phyloP scores from a whole-genome alignment of 805 yeast species.

The Yarrowia alimentaria region DNA sequence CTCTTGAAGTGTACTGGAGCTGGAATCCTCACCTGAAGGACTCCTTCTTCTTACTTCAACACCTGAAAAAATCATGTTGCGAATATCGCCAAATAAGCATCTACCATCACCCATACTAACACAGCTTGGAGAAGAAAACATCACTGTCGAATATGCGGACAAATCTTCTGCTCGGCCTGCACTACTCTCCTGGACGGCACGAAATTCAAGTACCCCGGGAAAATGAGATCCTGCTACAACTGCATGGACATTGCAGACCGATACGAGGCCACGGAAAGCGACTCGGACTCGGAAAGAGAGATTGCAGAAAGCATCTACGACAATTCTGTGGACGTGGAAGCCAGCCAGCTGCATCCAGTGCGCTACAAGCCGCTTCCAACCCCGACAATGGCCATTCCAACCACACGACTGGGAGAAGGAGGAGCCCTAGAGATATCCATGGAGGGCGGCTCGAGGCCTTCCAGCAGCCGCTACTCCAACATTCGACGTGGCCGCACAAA shows the following conservation, averaged over 20 bases:
- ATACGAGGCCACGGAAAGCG: constrained; percentile 45
- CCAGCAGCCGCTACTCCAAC: constrained; percentile 15
- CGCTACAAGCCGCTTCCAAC: constrained; percentile 48
- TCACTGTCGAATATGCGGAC: constrained; percentile 95
- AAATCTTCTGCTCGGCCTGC: constrained; percentile 84
- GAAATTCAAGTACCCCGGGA: constrained; percentile 61
- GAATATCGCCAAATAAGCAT: too few relatives aligned
- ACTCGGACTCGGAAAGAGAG: constrained; percentile 18
- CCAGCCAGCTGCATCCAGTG: constrained; percentile 16
- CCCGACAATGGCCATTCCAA: constrained; percentile 77
- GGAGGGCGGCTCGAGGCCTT: constrained; percentile 13
- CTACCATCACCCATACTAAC: too few relatives aligned
- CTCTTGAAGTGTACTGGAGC: too few relatives aligned
- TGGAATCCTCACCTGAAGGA: too few relatives aligned
- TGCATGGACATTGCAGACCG: constrained; percentile 63
- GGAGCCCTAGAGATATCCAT: constrained; percentile 74
- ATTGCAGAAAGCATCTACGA: constrained; percentile 21
- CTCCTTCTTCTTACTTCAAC: too few relatives aligned
- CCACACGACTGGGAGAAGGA: constrained; percentile 61
- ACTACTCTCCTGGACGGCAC: constrained; percentile 69
- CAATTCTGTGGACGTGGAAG: constrained; percentile 18
- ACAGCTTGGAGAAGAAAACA: constrained; percentile 80
- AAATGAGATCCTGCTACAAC: constrained; percentile 71
- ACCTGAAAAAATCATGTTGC: too few relatives aligned
- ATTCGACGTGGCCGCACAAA: constrained; percentile 12